A percentile compares a stretch with the other conserved stretches of the same genome.
These are phyloP conservation scores for Dimocarpus longan DNA, from an alignment of 345 rosid genomes.

Conservation along the genomic window DNA sequence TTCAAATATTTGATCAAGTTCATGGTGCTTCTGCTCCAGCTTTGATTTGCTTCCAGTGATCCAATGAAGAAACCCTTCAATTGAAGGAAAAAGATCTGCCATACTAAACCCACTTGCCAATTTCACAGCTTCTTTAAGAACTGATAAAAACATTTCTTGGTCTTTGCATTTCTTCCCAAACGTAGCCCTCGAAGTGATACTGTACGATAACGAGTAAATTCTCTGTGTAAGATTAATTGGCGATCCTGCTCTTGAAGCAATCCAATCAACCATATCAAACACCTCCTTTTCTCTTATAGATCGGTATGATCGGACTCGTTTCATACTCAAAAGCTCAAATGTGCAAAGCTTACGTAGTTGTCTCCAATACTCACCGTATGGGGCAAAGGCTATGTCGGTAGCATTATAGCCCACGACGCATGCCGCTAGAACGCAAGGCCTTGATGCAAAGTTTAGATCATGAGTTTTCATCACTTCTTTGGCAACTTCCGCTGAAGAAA, in stretches of 20 bases:
- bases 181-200: constrained; percentile 8
- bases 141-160: not conserved
- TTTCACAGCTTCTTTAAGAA: not conserved
- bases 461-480: constrained; percentile 34
- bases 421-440: constrained; percentile 14
- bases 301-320: constrained; percentile 11
- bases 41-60: not conserved
- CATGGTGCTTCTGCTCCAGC: not conserved
- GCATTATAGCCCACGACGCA: not conserved
- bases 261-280: not conserved
- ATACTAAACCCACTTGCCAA: constrained; percentile 4
- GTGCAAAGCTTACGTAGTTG: constrained; percentile 10
- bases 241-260: not conserved
- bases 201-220: not conserved
- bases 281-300: constrained; percentile 24
- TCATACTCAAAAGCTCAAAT: not conserved
- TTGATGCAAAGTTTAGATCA: constrained; percentile 27
- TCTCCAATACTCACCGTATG: constrained; percentile 22
- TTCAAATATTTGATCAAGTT: not conserved
- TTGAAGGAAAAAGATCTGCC: constrained; percentile 34
- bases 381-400: constrained; percentile 6
- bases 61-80: not conserved
- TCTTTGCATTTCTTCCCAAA: not conserved
- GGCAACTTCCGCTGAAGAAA: constrained; percentile 33
- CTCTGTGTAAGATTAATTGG: not conserved